phyloP scores from a whole-genome alignment of 345 rosid genomes.

The Gossypioides kirkii region DNA sequence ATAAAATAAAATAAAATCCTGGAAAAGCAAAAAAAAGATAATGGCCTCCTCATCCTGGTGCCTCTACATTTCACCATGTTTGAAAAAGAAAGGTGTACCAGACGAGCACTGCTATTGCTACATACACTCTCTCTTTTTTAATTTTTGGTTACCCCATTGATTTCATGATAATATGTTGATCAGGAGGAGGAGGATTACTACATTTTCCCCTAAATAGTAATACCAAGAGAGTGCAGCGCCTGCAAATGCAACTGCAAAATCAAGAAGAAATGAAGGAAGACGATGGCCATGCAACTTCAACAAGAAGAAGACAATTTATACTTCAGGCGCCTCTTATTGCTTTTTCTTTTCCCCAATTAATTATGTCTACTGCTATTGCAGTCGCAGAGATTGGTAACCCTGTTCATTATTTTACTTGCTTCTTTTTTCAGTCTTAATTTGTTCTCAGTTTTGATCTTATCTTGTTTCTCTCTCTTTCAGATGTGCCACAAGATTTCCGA shows the following conservation, averaged over 20 bases:
- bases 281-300: not conserved
- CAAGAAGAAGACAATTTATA: slow-evolving; percentile 54
- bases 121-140: not conserved
- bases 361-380: slow-evolving; percentile 34
- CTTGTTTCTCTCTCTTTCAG: slow-evolving; percentile 18
- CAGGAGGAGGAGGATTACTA: slow-evolving; percentile 14
- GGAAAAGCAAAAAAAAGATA: slow-evolving; percentile 15
- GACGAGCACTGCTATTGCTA: not conserved
- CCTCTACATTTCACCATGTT: slow-evolving; percentile 24
- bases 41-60: slow-evolving; percentile 50
- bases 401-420: not conserved
- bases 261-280: not conserved
- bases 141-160: not conserved
- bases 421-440: not conserved
- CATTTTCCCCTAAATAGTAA: not conserved
- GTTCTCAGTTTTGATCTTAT: not conserved
- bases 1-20: not conserved
- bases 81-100: slow-evolving; percentile 13
- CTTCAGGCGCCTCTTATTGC: slow-evolving; percentile 44
- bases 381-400: slow-evolving; percentile 33
- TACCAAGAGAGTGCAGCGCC: slow-evolving; percentile 1
- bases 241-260: not conserved
- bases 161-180: not conserved
- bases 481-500: slow-evolving; percentile 38
- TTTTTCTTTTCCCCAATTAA: slow-evolving; percentile 40